Base-by-base conservation (phyloP, 345 rosid species). In the Gossypium arboreum region DNA sequence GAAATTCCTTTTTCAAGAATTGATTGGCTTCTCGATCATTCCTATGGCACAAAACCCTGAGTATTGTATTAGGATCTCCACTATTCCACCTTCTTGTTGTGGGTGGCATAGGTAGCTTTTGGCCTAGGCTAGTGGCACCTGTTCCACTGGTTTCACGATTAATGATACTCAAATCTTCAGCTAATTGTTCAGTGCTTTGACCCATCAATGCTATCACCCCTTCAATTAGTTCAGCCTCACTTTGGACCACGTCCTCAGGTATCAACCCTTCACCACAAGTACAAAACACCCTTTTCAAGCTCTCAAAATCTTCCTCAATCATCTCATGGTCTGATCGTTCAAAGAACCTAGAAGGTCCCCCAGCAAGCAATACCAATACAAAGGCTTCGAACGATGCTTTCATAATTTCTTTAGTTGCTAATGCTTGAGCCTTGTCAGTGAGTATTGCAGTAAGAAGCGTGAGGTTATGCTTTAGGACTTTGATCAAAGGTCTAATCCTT, bases 321-420 rank as follows among this genome's bases (percentile, higher is more conserved):
- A 89, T 45, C 47, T 73, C 71, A 24, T 88, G 83, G 73, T 94
- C 97, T 4, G 92, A 65, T 22, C 87, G 80, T 50, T 86, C 67
- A 56, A 91, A 93, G 66, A 89, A 80, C 62, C 97, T 67, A 0
- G 86, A 77, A 48, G 77, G 61, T 7, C 97, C 98, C 12, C 98
- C 96, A 0, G 97, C 97, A 17, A 95, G 93, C 76, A 95, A 74
- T n/a, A 91, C 93, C 92, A 87, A 88, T n/a, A 90, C 83, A 85
- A 80, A 90, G 27, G 89, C 89, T 74, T 95, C 94, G 18, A 93
- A 95, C 12, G 93, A 80, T 54, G 98, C 91, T 77, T 76, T 91
- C 92, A 91, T 88, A 3, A 92, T 94, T 78, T 93, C 94, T 73
- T 76, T 85, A 86, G 89, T 87, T 1, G 98, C 97, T 44, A 88